These are phyloP conservation scores for Oleoguttula mirabilis DNA, from an alignment of 495 filamentous ascomycete species.

Conservation along the genomic window DNA sequence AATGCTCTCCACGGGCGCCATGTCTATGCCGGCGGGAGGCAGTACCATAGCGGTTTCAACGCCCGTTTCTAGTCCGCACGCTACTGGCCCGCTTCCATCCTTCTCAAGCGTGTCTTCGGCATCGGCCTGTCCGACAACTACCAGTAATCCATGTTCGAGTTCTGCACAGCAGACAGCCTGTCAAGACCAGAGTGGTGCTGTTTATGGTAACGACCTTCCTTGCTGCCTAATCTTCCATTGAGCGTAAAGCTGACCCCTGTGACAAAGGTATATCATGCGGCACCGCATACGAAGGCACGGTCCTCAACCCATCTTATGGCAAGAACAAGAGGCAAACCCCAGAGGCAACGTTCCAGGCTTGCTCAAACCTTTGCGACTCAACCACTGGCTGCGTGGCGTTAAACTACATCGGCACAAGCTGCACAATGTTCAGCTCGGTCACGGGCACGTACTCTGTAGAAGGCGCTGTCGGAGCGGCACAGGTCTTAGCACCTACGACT, in stretches of 20 bases:
- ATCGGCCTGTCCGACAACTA: conserved; percentile 4
- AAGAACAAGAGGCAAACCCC: conserved; percentile 1
- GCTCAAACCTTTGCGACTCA: conserved; percentile 9
- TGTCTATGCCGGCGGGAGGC: too few relatives aligned
- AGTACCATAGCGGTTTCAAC: too few relatives aligned
- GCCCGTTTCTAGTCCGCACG: too few relatives aligned
- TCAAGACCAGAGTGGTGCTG: conserved; percentile 3
- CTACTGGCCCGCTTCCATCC: too few relatives aligned
- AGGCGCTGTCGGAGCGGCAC: conserved; percentile 6
- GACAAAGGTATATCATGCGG: conserved; percentile 11
- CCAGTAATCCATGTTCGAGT: background rate
- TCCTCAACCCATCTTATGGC: conserved; percentile 6
- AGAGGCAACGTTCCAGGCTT: conserved; percentile 6
- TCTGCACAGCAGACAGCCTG: conserved; percentile 6
- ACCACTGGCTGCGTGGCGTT: conserved; percentile 11
- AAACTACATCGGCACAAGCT: conserved; percentile 11
- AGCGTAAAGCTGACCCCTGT: too few relatives aligned
- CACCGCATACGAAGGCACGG: conserved; percentile 7
- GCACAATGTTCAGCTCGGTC: conserved; percentile 8
- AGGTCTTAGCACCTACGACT: conserved; percentile 1
- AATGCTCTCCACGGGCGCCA: too few relatives aligned
- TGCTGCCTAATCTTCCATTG: too few relatives aligned
- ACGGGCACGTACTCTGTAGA: conserved; percentile 1
- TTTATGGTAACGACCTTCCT: too few relatives aligned
- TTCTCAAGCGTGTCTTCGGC: conserved; percentile 4